Percentiles rank a stretch among this genome's conserved stretches.
Evolutionary conservation across 805 yeast species (phyloP).

Genomic region (Metschnikowia bowlesiae): DNA sequence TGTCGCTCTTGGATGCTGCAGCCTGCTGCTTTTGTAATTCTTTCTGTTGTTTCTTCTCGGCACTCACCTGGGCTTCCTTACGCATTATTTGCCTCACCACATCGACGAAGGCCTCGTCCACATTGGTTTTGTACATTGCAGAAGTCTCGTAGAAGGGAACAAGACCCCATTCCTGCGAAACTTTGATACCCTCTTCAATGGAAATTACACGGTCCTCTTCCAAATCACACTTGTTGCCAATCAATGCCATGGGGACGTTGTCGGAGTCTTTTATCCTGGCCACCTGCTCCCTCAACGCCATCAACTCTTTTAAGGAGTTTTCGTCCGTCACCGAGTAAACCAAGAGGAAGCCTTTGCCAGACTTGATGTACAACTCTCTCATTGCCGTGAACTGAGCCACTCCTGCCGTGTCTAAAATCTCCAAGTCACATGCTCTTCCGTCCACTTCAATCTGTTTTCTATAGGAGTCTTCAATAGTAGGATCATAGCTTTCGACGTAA

Average conservation of each 20-base stretch:
- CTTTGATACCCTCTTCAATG: constrained; percentile 77
- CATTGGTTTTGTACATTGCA: constrained; percentile 86
- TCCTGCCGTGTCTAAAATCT: constrained; percentile 60
- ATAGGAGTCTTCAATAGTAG: constrained; percentile 95
- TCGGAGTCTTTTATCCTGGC: constrained; percentile 72
- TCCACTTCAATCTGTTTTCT: constrained; percentile 85
- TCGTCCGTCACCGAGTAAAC: constrained; percentile 60
- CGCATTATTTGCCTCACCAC: constrained; percentile 86
- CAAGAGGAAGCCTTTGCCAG: constrained; percentile 70
- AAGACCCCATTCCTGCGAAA: constrained; percentile 81
- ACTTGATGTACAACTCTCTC: constrained; percentile 83
- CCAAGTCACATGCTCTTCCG: constrained; percentile 80
- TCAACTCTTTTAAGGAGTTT: constrained; percentile 67
- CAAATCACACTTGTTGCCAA: constrained; percentile 89
- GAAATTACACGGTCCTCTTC: constrained; percentile 67
- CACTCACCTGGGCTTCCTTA: constrained; percentile 51
- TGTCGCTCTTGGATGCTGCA: constrained; percentile 11
- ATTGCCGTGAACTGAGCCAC: constrained; percentile 90
- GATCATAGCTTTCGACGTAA: constrained; percentile 88
- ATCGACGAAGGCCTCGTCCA: constrained; percentile 85
- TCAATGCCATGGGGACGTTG: constrained; percentile 81
- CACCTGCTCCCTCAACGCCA: constrained; percentile 79
- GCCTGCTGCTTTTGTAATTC: constrained; percentile 38
- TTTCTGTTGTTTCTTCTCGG: constrained; percentile 43
- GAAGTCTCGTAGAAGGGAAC: constrained; percentile 92